Conservation (phyloP, 2,329 filamentous ascomycete genomes). For the Dendrostoma leiphaemia region DNA sequence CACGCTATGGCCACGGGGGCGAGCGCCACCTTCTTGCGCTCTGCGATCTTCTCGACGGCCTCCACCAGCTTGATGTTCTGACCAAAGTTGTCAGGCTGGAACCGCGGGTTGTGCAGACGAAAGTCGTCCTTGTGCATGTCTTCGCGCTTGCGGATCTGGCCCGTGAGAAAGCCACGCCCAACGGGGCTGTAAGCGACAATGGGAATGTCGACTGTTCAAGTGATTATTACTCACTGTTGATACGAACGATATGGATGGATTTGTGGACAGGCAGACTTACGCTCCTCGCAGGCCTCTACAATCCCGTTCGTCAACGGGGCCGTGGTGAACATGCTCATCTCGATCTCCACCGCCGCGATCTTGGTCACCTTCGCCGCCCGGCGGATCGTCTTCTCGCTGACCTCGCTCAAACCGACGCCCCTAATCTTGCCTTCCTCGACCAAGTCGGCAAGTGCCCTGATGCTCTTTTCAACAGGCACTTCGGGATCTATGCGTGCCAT, state of each 20-base stretch:
- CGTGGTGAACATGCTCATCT: conserved; percentile 39
- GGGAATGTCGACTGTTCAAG: conserved; percentile 34
- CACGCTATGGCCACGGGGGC: conserved; percentile 68
- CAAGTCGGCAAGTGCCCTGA: conserved; percentile 33
- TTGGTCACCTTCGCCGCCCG: conserved; percentile 35
- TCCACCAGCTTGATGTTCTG: conserved; percentile 63
- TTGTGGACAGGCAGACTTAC: conserved; percentile 67
- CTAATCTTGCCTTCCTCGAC: conserved; percentile 42
- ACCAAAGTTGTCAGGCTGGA: conserved; percentile 58
- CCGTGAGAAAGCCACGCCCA: conserved; percentile 51
- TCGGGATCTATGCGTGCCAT: conserved; percentile 38
- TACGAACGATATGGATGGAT: conserved; percentile 29
- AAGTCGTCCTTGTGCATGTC: conserved; percentile 56
- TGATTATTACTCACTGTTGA: neutral
- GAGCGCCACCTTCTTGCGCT: conserved; percentile 56
- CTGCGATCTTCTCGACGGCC: conserved; percentile 56
- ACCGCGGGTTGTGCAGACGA: conserved; percentile 51
- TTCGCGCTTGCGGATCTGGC: conserved; percentile 47
- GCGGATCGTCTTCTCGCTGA: conserved; percentile 38
- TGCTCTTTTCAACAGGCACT: conserved; percentile 45
- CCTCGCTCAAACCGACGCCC: conserved; percentile 42
- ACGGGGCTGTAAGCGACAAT: conserved; percentile 43
- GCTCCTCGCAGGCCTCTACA: conserved; percentile 52
- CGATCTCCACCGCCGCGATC: conserved; percentile 46
- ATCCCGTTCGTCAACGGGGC: conserved; percentile 36